Percentiles rank a stretch among this genome's conserved stretches.
phyloP scores from a whole-genome alignment of 1,284 basidiomycete genomes.

The Papiliotrema terrestris region DNA sequence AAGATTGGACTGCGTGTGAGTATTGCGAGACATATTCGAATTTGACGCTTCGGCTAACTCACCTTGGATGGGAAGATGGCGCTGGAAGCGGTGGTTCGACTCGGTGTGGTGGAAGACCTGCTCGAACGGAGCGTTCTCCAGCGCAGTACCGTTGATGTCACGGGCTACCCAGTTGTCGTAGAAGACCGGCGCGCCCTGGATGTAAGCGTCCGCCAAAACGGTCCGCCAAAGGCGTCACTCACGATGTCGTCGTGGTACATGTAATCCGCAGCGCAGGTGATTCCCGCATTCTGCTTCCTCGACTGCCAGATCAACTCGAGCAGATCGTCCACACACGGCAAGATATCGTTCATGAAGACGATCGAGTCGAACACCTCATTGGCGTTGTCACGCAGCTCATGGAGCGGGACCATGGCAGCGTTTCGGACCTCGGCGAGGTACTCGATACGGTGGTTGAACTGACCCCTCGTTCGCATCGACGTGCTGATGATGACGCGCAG shows the following conservation, averaged over 20 bases:
- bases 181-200: slow-evolving; percentile 75
- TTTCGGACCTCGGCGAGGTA: slow-evolving; percentile 96
- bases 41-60: slow-evolving; percentile 12
- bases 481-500: slow-evolving; percentile 87
- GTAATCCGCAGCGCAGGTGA: slow-evolving; percentile 94
- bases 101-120: slow-evolving; percentile 77
- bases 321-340: slow-evolving; percentile 91
- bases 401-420: slow-evolving; percentile 84
- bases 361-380: slow-evolving; percentile 90
- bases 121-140: slow-evolving; percentile 95
- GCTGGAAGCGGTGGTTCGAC: slow-evolving; percentile 74
- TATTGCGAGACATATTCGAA: not conserved
- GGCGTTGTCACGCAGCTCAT: slow-evolving; percentile 83
- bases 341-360: slow-evolving; percentile 96
- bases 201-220: slow-evolving; percentile 3
- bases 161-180: slow-evolving; percentile 98
- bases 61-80: slow-evolving; percentile 79
- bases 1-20: slow-evolving; percentile 66
- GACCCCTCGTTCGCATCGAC: slow-evolving; percentile 81
- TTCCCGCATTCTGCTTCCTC: slow-evolving; percentile 85
- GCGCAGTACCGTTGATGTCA: slow-evolving; percentile 92
- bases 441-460: slow-evolving; percentile 97
- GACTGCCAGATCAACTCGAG: slow-evolving; percentile 94
- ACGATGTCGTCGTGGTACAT: slow-evolving; percentile 95
- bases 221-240: slow-evolving; percentile 30